Percentiles rank a stretch among this genome's conserved stretches.
These are phyloP conservation scores for Hansenula sp. DNA, from an alignment of 1,139 yeast species.

Conservation along the genomic window DNA sequence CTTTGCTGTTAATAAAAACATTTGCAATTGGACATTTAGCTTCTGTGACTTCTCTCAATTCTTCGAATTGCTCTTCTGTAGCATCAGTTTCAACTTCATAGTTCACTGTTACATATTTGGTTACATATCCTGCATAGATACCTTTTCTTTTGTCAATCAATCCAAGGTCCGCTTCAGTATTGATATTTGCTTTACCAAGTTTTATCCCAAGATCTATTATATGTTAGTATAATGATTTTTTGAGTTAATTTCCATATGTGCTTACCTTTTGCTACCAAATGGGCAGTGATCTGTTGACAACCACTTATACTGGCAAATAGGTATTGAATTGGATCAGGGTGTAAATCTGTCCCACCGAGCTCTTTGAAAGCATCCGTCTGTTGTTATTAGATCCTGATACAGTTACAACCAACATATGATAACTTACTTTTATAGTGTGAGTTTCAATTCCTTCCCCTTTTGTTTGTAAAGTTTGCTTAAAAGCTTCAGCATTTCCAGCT, in stretches of 20 bases:
- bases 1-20: neutral
- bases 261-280: neutral
- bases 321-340: neutral
- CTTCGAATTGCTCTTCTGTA: neutral
- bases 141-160: neutral
- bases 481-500: neutral
- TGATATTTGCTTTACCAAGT: neutral
- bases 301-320: neutral
- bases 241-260: neutral
- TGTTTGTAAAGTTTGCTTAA: neutral
- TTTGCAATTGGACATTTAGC: slow-evolving; percentile 1
- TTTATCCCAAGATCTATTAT: neutral
- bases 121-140: neutral
- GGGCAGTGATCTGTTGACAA: neutral
- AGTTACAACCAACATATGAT: too few relatives aligned
- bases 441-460: neutral
- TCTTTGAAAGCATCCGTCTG: neutral
- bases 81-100: slow-evolving; percentile 1
- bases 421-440: too few relatives aligned
- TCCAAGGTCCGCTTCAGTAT: neutral
- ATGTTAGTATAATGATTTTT: neutral
- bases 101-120: neutral
- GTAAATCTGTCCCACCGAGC: neutral
- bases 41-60: slow-evolving; percentile 1
- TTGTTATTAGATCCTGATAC: too few relatives aligned